Percentiles rank a stretch among this genome's conserved stretches.
Evolutionary conservation across 169 alveolate genomes (phyloP).

Genomic region (Cryptosporidium andersoni): DNA sequence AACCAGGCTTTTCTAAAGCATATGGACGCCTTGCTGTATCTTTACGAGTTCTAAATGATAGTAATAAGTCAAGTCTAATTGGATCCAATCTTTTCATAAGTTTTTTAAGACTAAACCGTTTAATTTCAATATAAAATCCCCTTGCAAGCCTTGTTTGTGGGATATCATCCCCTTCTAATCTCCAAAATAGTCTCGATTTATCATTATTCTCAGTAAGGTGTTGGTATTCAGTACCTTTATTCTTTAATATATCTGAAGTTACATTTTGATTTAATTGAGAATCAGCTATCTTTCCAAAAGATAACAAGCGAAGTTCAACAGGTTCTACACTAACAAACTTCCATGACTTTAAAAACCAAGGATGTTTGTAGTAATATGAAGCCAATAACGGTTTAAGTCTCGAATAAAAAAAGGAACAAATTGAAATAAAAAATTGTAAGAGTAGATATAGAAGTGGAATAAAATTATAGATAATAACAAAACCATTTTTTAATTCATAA

Average conservation of each 20-base stretch:
- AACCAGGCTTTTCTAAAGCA: slow-evolving; percentile 48
- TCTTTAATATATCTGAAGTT: neutral
- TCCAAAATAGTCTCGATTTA: slow-evolving; percentile 50
- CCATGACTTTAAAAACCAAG: slow-evolving; percentile 70
- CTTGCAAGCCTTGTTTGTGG: slow-evolving; percentile 50
- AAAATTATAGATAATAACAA: slow-evolving; percentile 18
- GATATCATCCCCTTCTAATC: slow-evolving; percentile 1
- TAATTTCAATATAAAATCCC: slow-evolving; percentile 58
- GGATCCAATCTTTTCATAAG: slow-evolving; percentile 57
- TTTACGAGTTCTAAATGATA: slow-evolving; percentile 63
- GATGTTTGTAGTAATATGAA: slow-evolving; percentile 55
- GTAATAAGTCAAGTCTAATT: slow-evolving; percentile 31
- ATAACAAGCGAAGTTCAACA: slow-evolving; percentile 33
- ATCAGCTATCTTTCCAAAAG: slow-evolving; percentile 46
- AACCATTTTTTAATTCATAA: slow-evolving; percentile 18
- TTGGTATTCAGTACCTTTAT: neutral
- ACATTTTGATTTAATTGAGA: neutral
- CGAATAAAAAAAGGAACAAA: slow-evolving; percentile 43
- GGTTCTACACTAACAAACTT: slow-evolving; percentile 57
- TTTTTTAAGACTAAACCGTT: slow-evolving; percentile 55
- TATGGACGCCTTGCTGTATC: slow-evolving; percentile 62
- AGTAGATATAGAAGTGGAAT: slow-evolving; percentile 38
- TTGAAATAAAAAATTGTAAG: slow-evolving; percentile 33
- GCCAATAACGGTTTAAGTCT: slow-evolving; percentile 55
- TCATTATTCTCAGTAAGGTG: neutral